Base-by-base conservation (phyloP, 2,329 filamentous ascomycete species). In the Paecilomyces dactylethromorphus region DNA sequence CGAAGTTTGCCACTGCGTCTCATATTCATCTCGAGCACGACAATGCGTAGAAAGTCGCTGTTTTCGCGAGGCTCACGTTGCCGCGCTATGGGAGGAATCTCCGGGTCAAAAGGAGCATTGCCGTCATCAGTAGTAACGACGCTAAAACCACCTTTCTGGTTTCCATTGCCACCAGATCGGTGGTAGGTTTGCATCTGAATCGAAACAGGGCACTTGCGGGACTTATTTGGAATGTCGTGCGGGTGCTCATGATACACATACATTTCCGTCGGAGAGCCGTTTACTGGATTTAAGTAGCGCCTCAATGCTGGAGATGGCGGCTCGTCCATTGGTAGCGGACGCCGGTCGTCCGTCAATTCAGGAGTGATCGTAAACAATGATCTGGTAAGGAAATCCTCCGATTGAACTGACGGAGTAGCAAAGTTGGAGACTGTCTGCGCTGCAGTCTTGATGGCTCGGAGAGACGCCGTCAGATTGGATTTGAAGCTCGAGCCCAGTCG, bases 11-110 rank as follows among this genome's bases (percentile, higher is more conserved):
- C 85, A 60, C 77, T 78, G 51, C 84, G 80, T 39, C 84, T 80
- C 85, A 87, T 87, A 69, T 87, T 87, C 84, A 87, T 86, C 71
- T 87, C 85, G 54, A 87, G 76, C 11, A 87, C 85, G 15, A 87
- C 83, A 63, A 87, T 81, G 35, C 85, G 81, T 53, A 87, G 71
- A 68, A 87, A 87, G 65, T 87, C 81, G 63, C 81, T 78, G 69
- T 87, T 87, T 66, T 87, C 85, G 55, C 85, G 77, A 29, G 83
- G 82, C 65, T 87, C 85, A n/a, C 85, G 79, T 64, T 84, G 83
- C 11, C 84, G 81, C 15, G 80, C 76, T 55, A 77, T 71, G 2
- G 80, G 76, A 2, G 74, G 71, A 3, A 70, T 65, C 53, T 73
- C 72, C 11, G 69, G 68, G 53, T 73, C 71, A 24, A 69, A 67